phyloP scores from a whole-genome alignment of 139 green algal genomes.

The Chlorella sp. region DNA sequence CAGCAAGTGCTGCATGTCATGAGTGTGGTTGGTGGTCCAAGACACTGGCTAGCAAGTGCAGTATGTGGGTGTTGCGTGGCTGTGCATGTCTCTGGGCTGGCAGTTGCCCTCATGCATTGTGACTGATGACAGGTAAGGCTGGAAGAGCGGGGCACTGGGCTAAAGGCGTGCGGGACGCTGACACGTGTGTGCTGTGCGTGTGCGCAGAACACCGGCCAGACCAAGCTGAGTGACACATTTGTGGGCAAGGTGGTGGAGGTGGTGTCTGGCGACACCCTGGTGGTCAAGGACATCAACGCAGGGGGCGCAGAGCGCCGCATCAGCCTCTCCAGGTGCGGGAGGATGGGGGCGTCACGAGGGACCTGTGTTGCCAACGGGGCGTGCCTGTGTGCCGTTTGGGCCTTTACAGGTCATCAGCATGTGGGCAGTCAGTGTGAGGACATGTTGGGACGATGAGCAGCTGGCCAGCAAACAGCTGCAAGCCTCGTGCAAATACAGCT shows the following conservation, averaged over 20 bases:
- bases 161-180: not conserved
- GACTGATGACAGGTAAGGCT: not conserved
- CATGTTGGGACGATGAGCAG: not conserved
- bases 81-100: too few species aligned
- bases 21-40: too few species aligned
- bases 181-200: not conserved
- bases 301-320: conserved; percentile 69
- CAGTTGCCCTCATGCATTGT: too few species aligned
- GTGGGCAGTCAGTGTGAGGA: not conserved
- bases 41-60: too few species aligned
- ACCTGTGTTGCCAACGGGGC: not conserved
- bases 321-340: conserved; percentile 69
- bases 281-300: conserved; percentile 62
- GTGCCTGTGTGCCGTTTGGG: not conserved
- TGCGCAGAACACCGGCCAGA: conserved; percentile 14
- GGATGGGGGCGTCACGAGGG: not conserved
- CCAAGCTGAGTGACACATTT: conserved; percentile 70
- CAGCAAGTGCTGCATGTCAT: too few species aligned
- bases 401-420: not conserved
- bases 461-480: not conserved
- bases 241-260: conserved; percentile 79
- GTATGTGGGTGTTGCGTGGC: too few species aligned
- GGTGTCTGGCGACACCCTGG: conserved; percentile 83
- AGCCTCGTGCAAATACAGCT: not conserved
- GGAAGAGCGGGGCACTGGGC: not conserved